phyloP scores from a whole-genome alignment of 2,329 filamentous ascomycete species.

The Cercospora sp. region DNA sequence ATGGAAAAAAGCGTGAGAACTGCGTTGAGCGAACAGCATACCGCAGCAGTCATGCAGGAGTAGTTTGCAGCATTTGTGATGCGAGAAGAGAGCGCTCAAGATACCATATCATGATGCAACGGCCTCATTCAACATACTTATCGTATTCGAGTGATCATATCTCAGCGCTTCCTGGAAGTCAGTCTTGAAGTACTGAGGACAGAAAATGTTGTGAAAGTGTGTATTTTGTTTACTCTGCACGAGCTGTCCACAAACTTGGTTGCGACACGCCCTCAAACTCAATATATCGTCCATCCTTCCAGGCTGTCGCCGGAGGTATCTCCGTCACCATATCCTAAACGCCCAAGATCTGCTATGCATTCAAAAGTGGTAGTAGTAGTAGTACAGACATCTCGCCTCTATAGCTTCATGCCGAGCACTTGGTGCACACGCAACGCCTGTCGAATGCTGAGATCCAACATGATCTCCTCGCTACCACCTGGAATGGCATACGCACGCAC shows the following conservation, averaged over 20 bases:
- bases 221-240: not conserved
- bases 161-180: not conserved
- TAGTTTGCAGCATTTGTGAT: not conserved
- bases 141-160: not conserved
- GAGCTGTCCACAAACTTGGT: not conserved
- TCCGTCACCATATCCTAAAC: not conserved
- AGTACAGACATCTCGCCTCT: slow-evolving; percentile 34
- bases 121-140: not conserved
- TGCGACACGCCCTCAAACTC: not conserved
- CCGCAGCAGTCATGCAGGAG: not conserved
- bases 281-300: not conserved
- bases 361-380: not conserved
- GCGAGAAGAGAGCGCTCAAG: not conserved
- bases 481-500: slow-evolving; percentile 94
- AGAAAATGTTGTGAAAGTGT: not conserved
- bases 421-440: slow-evolving; percentile 87
- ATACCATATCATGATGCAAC: slow-evolving; percentile 9
- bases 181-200: not conserved
- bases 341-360: not conserved
- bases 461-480: slow-evolving; percentile 95
- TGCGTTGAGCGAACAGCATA: not conserved
- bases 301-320: not conserved
- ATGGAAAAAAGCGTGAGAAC: not conserved
- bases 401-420: slow-evolving; percentile 94
- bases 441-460: slow-evolving; percentile 93